Percentiles rank a stretch among this genome's conserved stretches.
Evolutionary conservation across 2,329 filamentous ascomycete species (phyloP).

Genomic region (Penicillium thymicola): DNA sequence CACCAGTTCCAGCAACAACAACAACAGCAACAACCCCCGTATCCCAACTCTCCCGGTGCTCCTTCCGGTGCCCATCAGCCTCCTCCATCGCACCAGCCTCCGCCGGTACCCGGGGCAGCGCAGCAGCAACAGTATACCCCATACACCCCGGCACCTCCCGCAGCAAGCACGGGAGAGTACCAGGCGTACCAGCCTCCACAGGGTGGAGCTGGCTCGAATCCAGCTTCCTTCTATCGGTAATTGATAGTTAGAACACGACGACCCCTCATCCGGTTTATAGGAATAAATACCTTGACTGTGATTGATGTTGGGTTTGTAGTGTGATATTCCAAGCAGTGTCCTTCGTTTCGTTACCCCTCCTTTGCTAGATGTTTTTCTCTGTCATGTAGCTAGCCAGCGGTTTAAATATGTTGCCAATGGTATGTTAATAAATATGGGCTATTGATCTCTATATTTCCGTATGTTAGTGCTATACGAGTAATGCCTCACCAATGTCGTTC

Average conservation of each 20-base stretch:
- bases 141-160: constrained; percentile 24
- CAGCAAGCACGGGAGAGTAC: constrained; percentile 29
- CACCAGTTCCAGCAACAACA: constrained; percentile 22
- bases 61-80: constrained; percentile 30
- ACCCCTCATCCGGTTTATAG: not conserved
- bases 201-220: constrained; percentile 34
- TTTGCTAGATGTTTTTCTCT: constrained; percentile 9
- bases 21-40: constrained; percentile 31
- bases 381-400: constrained; percentile 13
- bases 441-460: not conserved
- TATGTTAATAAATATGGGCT: constrained; percentile 19
- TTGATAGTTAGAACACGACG: not conserved
- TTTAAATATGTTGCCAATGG: constrained; percentile 8
- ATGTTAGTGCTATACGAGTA: not conserved
- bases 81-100: constrained; percentile 34
- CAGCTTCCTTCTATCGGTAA: constrained; percentile 41
- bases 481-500: not conserved
- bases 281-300: not conserved
- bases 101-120: constrained; percentile 32
- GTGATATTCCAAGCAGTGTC: not conserved
- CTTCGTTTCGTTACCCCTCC: not conserved
- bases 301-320: not conserved
- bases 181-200: constrained; percentile 39
- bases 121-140: constrained; percentile 35
- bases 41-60: constrained; percentile 28